phyloP scores from a whole-genome alignment of 305 asterid species.

The Fraxinus xanthoxyloides region DNA sequence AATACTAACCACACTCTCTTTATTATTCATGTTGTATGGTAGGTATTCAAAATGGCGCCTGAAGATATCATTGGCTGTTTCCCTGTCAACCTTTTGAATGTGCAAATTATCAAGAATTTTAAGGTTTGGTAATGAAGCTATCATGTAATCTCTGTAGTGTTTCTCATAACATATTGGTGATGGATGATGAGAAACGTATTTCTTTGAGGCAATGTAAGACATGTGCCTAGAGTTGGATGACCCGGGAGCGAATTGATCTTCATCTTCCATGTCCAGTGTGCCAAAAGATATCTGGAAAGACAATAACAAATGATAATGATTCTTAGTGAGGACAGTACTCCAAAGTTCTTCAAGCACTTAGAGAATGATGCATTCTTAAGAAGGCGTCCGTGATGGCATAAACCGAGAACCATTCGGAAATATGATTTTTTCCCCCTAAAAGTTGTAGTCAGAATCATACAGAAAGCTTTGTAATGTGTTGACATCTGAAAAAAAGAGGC shows the following conservation, averaged over 20 bases:
- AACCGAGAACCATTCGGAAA: constrained; percentile 6
- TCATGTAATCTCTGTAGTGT: constrained; percentile 80
- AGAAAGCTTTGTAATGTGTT: not conserved
- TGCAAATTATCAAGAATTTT: constrained; percentile 73
- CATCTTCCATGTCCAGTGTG: constrained; percentile 44
- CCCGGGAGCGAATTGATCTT: constrained; percentile 34
- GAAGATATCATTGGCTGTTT: constrained; percentile 54
- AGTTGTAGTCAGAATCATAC: constrained; percentile 16
- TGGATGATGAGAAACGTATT: constrained; percentile 52
- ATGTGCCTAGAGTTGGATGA: constrained; percentile 29
- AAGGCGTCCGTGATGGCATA: constrained; percentile 4
- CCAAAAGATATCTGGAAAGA: constrained; percentile 53
- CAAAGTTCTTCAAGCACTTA: not conserved
- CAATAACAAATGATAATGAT: constrained; percentile 20
- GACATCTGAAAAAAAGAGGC: not conserved
- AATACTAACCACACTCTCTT: constrained; percentile 62
- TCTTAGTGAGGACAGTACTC: not conserved
- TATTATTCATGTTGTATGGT: constrained; percentile 59
- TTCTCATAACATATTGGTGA: constrained; percentile 89
- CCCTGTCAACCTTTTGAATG: constrained; percentile 56
- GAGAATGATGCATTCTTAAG: constrained; percentile 8
- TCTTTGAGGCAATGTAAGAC: constrained; percentile 40
- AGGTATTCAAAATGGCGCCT: constrained; percentile 63
- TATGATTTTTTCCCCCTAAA: not conserved
- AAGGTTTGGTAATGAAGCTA: constrained; percentile 66